Conservation (phyloP, 192 early-diverging fungal genomes). For the Chytriomyces sp. region DNA sequence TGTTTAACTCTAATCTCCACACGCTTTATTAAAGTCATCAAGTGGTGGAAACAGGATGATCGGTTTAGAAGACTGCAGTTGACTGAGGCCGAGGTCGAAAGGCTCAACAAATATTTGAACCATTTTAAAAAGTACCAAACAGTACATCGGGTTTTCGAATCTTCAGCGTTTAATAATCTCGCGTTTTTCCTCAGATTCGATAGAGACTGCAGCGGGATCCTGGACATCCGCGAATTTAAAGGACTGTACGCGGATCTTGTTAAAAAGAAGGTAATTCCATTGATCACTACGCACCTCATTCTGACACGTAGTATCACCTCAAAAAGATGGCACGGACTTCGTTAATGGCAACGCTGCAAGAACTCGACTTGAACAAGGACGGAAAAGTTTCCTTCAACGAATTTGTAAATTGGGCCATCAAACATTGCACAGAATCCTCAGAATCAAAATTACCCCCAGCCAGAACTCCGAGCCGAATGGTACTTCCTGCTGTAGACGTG, state of each 20-base stretch:
- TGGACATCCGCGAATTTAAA: conserved; percentile 47
- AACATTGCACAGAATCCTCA: not conserved
- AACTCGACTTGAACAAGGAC: conserved; percentile 46
- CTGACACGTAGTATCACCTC: conserved; percentile 25
- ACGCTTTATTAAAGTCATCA: conserved; percentile 37
- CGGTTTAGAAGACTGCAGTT: conserved; percentile 40
- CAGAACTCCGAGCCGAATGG: not conserved
- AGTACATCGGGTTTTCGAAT: too few relatives aligned
- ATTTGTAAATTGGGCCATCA: conserved; percentile 38
- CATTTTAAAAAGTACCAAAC: conserved; percentile 50
- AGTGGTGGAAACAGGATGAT: conserved; percentile 47
- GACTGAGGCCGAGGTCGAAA: conserved; percentile 26
- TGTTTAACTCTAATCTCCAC: not conserved
- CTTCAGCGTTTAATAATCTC: too few relatives aligned
- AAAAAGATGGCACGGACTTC: conserved; percentile 29
- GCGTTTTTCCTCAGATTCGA: too few relatives aligned
- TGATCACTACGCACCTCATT: conserved; percentile 18
- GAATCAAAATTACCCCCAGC: not conserved
- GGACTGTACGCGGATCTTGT: conserved; percentile 45
- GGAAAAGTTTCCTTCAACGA: conserved; percentile 49
- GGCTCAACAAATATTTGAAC: conserved; percentile 28
- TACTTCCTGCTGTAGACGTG: too few relatives aligned
- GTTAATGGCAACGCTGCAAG: conserved; percentile 44
- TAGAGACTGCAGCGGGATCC: conserved; percentile 42
- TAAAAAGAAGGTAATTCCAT: conserved; percentile 32